Percentiles rank a stretch among this genome's conserved stretches.
phyloP scores from a whole-genome alignment of 1,284 basidiomycete genomes.

The Tilletiaria anomala region DNA sequence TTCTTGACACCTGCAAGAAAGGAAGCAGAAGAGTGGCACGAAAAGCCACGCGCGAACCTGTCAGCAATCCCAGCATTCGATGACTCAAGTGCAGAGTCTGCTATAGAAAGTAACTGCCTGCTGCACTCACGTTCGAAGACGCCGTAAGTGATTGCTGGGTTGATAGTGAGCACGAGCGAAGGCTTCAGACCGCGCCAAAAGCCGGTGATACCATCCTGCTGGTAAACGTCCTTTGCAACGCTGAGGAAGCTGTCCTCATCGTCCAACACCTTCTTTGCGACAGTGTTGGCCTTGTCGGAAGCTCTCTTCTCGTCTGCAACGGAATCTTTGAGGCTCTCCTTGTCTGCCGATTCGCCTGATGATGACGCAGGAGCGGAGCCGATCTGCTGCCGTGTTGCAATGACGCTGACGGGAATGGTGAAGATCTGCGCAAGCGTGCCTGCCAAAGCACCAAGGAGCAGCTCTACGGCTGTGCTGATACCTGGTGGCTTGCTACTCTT shows the following conservation, averaged over 20 bases:
- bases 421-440: slow-evolving; percentile 93
- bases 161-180: slow-evolving; percentile 73
- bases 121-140: slow-evolving; percentile 56
- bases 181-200: slow-evolving; percentile 91
- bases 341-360: not conserved
- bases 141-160: slow-evolving; percentile 97
- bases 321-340: not conserved
- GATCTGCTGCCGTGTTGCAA: slow-evolving; percentile 85
- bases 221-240: slow-evolving; percentile 71
- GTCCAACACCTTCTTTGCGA: slow-evolving; percentile 41
- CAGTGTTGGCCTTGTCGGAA: not conserved
- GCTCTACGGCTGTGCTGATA: slow-evolving; percentile 37
- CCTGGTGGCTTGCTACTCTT: slow-evolving; percentile 6
- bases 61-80: too few species aligned
- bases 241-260: slow-evolving; percentile 48
- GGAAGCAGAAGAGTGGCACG: too few species aligned
- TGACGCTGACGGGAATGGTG: slow-evolving; percentile 93
- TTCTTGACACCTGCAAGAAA: too few species aligned
- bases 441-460: slow-evolving; percentile 76
- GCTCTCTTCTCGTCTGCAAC: not conserved
- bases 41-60: too few species aligned
- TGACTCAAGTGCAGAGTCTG: too few species aligned
- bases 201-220: slow-evolving; percentile 79
- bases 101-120: too few species aligned
- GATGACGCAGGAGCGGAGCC: slow-evolving; percentile 4